Percentiles rank a stretch among this genome's conserved stretches.
Conservation (phyloP, 768 basidiomycete species). For the Naganishia randhawae region DNA sequence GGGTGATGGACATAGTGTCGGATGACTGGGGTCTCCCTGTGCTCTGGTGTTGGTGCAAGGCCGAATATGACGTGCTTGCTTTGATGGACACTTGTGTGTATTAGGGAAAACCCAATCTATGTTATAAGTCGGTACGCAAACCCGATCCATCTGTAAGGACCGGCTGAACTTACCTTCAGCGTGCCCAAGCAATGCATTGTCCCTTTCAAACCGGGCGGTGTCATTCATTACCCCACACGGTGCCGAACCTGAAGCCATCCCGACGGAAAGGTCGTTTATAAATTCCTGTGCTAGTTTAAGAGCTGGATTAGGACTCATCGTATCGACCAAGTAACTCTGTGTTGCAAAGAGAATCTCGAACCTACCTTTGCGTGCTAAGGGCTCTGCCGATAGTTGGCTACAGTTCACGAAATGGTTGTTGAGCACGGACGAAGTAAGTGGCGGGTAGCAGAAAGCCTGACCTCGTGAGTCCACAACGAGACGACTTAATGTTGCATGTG, state of each 20-base stretch:
- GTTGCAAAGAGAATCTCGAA: too few relatives aligned
- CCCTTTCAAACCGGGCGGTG: neutral
- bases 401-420: too few relatives aligned
- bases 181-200: neutral
- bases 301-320: too few relatives aligned
- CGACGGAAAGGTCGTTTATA: neutral
- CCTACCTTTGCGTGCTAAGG: too few relatives aligned
- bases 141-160: neutral
- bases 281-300: too few relatives aligned
- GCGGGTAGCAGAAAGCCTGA: too few relatives aligned
- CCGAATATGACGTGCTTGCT: neutral
- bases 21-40: neutral
- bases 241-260: neutral
- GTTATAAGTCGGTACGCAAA: neutral
- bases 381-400: too few relatives aligned
- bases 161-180: neutral
- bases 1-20: constrained; percentile 13
- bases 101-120: neutral
- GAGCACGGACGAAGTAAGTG: too few relatives aligned
- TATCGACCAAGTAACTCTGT: too few relatives aligned
- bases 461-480: too few relatives aligned
- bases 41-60: neutral
- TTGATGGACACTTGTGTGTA: neutral
- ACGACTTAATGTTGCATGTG: too few relatives aligned
- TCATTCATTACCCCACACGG: neutral